Evolutionary conservation across 2,329 filamentous ascomycete genomes (phyloP).

Genomic region (Alternaria dauci): DNA sequence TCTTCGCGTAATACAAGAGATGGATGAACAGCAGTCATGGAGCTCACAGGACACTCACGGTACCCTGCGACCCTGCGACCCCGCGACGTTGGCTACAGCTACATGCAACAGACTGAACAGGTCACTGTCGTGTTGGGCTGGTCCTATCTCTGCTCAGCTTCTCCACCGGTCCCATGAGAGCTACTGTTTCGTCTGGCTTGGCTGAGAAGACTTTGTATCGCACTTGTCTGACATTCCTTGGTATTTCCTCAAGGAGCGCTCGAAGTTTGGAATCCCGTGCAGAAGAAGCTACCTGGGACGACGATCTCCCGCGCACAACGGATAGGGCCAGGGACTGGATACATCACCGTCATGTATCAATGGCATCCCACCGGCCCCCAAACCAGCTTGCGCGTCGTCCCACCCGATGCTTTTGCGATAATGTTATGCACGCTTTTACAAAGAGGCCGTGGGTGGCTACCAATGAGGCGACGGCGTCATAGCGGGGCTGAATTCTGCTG

Average conservation of each 20-base stretch:
- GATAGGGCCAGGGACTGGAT: constrained; percentile 1
- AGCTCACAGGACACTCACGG: not conserved
- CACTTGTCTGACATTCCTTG: not conserved
- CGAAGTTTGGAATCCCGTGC: not conserved
- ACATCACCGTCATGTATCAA: constrained; percentile 4
- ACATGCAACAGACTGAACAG: not conserved
- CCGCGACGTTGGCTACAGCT: not conserved
- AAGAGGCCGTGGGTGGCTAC: constrained; percentile 27
- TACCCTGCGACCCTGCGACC: not conserved
- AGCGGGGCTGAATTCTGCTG: constrained; percentile 36
- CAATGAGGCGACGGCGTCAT: constrained; percentile 32
- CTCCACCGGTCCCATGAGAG: not conserved
- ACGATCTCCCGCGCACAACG: constrained; percentile 15
- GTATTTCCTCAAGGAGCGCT: not conserved
- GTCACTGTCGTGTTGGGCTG: not conserved
- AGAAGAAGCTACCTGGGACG: constrained; percentile 7
- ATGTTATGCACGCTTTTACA: constrained; percentile 35
- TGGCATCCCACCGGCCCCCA: not conserved
- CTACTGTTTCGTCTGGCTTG: constrained; percentile 2
- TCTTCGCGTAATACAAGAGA: not conserved
- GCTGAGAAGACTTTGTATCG: not conserved
- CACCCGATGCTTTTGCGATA: constrained; percentile 31
- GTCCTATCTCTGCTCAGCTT: not conserved
- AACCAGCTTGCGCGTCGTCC: constrained; percentile 5
- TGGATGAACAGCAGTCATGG: not conserved